These are phyloP conservation scores for Diplosphaera chodatii DNA, from an alignment of 139 green algal species.

Conservation along the genomic window DNA sequence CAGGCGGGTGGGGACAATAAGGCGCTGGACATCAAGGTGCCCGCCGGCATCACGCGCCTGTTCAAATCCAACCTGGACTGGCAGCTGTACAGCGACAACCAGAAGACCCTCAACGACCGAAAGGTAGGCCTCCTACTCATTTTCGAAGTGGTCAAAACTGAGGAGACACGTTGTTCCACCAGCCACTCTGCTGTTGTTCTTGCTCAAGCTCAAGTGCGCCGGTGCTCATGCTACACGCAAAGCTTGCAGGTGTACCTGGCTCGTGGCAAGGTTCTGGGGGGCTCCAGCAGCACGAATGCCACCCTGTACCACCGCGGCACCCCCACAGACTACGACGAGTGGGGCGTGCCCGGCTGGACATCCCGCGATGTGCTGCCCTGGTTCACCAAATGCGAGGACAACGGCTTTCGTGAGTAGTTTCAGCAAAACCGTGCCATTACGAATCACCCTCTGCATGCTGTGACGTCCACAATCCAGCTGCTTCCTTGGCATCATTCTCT, in stretches of 20 bases:
- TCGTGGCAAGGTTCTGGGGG: slow-evolving; percentile 74
- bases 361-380: slow-evolving; percentile 68
- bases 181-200: too few species aligned
- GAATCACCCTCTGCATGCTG: too few species aligned
- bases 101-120: slow-evolving; percentile 48
- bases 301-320: slow-evolving; percentile 82
- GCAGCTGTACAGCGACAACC: slow-evolving; percentile 63
- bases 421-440: too few species aligned
- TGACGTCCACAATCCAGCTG: too few species aligned
- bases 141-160: too few species aligned
- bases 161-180: too few species aligned
- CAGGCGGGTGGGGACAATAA: slow-evolving; percentile 48
- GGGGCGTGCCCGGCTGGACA: slow-evolving; percentile 71
- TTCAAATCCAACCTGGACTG: slow-evolving; percentile 81
- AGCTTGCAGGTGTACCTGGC: slow-evolving; percentile 81
- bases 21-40: slow-evolving; percentile 32
- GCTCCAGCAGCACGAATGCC: slow-evolving; percentile 80
- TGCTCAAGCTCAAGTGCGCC: too few species aligned
- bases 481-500: not conserved
- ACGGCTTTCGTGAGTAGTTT: slow-evolving; percentile 22
- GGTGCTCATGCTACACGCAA: too few species aligned
- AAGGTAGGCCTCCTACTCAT: slow-evolving; percentile 35
- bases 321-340: slow-evolving; percentile 75
- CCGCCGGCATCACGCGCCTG: slow-evolving; percentile 69
- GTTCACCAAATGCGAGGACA: slow-evolving; percentile 71